Percentiles rank a stretch among this genome's conserved stretches.
Conservation (phyloP, 1,139 yeast species). For the Scheffersomyces parashehatae region DNA sequence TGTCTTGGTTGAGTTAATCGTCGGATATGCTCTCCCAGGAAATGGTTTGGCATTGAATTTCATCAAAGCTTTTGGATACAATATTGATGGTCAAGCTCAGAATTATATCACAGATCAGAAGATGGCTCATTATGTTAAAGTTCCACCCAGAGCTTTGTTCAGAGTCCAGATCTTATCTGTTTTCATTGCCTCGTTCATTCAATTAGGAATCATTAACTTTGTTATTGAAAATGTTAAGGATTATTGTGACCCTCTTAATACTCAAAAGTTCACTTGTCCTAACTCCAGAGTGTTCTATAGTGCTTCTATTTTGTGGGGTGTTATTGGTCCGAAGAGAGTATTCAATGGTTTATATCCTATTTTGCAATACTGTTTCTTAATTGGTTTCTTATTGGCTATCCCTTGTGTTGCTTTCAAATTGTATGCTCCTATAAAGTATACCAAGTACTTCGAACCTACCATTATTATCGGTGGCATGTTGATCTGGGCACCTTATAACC, state of each 20-base stretch:
- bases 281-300: conserved; percentile 33
- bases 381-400: conserved; percentile 30
- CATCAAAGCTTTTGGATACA: conserved; percentile 22
- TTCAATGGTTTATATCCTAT: conserved; percentile 34
- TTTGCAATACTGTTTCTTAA: conserved; percentile 34
- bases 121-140: conserved; percentile 33
- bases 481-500: conserved; percentile 17
- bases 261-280: conserved; percentile 33
- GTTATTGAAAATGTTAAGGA: conserved; percentile 24
- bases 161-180: conserved; percentile 34
- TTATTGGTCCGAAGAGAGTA: conserved; percentile 36
- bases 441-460: conserved; percentile 19
- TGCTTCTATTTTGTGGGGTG: conserved; percentile 37
- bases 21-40: conserved; percentile 23
- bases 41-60: conserved; percentile 21
- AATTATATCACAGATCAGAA: conserved; percentile 39
- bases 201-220: conserved; percentile 31
- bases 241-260: conserved; percentile 28
- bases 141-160: conserved; percentile 38
- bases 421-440: conserved; percentile 12
- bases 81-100: conserved; percentile 36
- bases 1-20: conserved; percentile 20
- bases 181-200: conserved; percentile 24
- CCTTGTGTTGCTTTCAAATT: conserved; percentile 29
- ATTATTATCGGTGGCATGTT: conserved; percentile 18